Percentiles rank a stretch among this genome's conserved stretches.
phyloP scores from a whole-genome alignment of 805 yeast species.

The Barnettozyma salicaria region DNA sequence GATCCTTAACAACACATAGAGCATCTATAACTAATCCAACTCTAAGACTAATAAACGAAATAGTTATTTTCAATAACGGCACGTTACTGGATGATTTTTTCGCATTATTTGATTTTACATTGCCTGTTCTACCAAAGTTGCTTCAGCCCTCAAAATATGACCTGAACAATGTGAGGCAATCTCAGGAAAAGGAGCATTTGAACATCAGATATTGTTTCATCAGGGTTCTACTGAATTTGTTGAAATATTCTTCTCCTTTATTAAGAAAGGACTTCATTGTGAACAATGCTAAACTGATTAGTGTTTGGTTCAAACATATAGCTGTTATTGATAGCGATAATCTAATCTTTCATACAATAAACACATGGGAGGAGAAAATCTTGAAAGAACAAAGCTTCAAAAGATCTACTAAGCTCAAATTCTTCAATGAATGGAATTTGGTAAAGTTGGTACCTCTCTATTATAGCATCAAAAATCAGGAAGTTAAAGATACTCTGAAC shows the following conservation, averaged over 20 bases:
- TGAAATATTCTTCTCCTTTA: constrained; percentile 43
- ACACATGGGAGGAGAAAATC: constrained; percentile 44
- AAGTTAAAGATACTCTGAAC: constrained; percentile 35
- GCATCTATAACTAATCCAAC: constrained; percentile 57
- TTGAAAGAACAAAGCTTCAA: constrained; percentile 55
- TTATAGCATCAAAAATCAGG: constrained; percentile 29
- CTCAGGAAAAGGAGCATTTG: constrained; percentile 30
- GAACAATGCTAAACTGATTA: constrained; percentile 51
- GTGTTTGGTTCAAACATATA: constrained; percentile 62
- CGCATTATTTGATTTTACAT: constrained; percentile 60
- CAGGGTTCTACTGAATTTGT: constrained; percentile 51
- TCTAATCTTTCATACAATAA: constrained; percentile 36
- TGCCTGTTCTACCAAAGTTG: constrained; percentile 56
- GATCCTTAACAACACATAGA: constrained; percentile 55
- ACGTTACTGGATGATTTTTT: constrained; percentile 50
- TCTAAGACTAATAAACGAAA: constrained; percentile 47
- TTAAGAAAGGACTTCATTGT: constrained; percentile 59
- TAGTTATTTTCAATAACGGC: constrained; percentile 45
- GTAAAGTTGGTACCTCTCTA: constrained; percentile 51
- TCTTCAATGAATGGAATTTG: constrained; percentile 73
- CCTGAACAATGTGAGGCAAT: constrained; percentile 30
- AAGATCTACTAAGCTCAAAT: constrained; percentile 63
- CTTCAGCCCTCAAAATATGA: constrained; percentile 49
- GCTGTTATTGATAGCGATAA: constrained; percentile 46
- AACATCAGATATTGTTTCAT: constrained; percentile 57